Conservation (phyloP, 805 yeast species). For the Saccharomycopsis sp. region DNA sequence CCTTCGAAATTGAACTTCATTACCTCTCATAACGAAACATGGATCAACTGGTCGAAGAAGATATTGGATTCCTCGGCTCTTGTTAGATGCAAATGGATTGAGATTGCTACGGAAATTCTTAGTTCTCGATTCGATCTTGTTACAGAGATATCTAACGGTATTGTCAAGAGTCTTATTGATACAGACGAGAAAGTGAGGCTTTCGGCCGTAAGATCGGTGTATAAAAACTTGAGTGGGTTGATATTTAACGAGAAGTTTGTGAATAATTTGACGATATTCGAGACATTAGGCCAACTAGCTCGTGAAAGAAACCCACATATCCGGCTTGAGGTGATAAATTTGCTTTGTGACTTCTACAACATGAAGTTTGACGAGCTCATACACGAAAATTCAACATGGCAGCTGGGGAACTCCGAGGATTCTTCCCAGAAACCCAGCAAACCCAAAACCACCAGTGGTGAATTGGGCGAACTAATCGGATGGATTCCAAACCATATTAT, state of each 20-base stretch:
- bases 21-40: conserved; percentile 50
- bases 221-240: conserved; percentile 37
- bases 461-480: conserved; percentile 29
- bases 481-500: conserved; percentile 63
- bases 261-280: conserved; percentile 36
- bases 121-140: conserved; percentile 36
- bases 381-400: background rate
- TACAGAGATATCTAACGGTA: conserved; percentile 49
- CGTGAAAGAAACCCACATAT: conserved; percentile 67
- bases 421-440: background rate
- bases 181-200: conserved; percentile 67
- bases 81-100: conserved; percentile 69
- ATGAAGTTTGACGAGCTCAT: conserved; percentile 21
- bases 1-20: conserved; percentile 53
- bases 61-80: conserved; percentile 58
- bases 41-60: conserved; percentile 68
- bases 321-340: conserved; percentile 49
- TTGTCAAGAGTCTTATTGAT: conserved; percentile 67
- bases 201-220: conserved; percentile 47
- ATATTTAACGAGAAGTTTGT: conserved; percentile 43
- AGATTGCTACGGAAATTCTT: conserved; percentile 45
- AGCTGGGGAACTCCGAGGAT: background rate
- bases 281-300: conserved; percentile 52
- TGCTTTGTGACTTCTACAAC: conserved; percentile 52
- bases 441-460: conserved; percentile 2